phyloP scores from a whole-genome alignment of 2,329 filamentous ascomycete species.

The Grosmannia penicillata region DNA sequence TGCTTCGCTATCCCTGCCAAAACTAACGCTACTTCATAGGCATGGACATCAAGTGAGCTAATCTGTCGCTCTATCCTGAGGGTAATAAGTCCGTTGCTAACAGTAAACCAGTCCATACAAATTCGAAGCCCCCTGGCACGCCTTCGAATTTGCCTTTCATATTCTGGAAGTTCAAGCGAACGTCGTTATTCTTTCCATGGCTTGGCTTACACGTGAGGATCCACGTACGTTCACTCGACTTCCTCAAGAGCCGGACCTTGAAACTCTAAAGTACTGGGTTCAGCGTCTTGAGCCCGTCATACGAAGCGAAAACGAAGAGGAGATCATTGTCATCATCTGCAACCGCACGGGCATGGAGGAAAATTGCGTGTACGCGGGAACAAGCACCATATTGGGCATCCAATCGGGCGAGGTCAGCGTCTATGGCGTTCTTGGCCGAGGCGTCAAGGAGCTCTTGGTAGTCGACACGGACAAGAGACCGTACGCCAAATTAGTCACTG shows the following conservation, averaged over 20 bases:
- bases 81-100: constrained; percentile 10
- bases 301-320: constrained; percentile 31
- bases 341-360: constrained; percentile 57
- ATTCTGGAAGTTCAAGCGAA: constrained; percentile 40
- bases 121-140: constrained; percentile 33
- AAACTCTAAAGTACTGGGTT: constrained; percentile 64
- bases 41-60: constrained; percentile 46
- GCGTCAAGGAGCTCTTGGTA: constrained; percentile 51
- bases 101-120: constrained; percentile 30
- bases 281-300: constrained; percentile 53
- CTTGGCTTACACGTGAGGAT: constrained; percentile 53
- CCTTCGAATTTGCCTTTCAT: constrained; percentile 39
- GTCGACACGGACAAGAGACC: constrained; percentile 42
- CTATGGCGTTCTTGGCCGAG: constrained; percentile 57
- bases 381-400: constrained; percentile 55
- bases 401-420: constrained; percentile 49
- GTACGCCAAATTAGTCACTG: constrained; percentile 28
- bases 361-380: constrained; percentile 56
- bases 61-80: too few species aligned
- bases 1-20: not conserved
- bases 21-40: constrained; percentile 14
- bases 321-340: constrained; percentile 54
- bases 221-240: constrained; percentile 27
- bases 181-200: constrained; percentile 60
- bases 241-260: constrained; percentile 50